Evolutionary conservation across 768 basidiomycete genomes (phyloP).

Genomic region (Kwoniella pini): DNA sequence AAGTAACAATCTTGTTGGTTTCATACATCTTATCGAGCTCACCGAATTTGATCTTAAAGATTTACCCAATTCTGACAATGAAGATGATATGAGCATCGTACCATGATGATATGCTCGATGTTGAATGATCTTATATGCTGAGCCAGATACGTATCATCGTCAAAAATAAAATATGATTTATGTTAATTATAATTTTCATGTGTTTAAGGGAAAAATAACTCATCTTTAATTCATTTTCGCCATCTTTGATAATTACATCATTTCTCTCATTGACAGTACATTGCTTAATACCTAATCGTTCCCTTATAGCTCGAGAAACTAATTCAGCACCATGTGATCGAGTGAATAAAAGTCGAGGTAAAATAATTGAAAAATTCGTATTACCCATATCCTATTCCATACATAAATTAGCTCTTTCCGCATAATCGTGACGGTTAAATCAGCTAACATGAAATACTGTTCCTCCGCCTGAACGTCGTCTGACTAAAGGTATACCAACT

Average conservation of each 20-base stretch:
- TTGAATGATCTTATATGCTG: slow-evolving; percentile 92
- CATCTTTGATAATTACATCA: slow-evolving; percentile 73
- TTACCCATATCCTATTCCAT: slow-evolving; percentile 82
- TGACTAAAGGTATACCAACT: slow-evolving; percentile 70
- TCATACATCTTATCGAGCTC: slow-evolving; percentile 8
- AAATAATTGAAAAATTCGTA: slow-evolving; percentile 92
- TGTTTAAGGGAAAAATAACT: slow-evolving; percentile 55
- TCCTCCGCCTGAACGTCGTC: slow-evolving; percentile 88
- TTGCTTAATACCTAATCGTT: slow-evolving; percentile 66
- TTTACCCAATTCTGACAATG: slow-evolving; percentile 69
- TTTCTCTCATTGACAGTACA: slow-evolving; percentile 85
- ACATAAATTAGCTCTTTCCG: too few relatives aligned
- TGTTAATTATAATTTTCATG: neutral
- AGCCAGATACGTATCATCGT: slow-evolving; percentile 79
- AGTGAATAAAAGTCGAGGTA: slow-evolving; percentile 78
- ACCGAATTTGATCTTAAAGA: slow-evolving; percentile 59
- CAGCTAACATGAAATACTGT: slow-evolving; percentile 87
- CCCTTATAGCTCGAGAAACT: slow-evolving; percentile 72
- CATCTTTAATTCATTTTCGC: slow-evolving; percentile 70
- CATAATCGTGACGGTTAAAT: neutral
- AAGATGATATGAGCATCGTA: slow-evolving; percentile 92
- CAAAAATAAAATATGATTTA: slow-evolving; percentile 9
- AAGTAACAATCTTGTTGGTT: neutral
- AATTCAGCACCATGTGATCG: slow-evolving; percentile 73
- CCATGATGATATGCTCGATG: slow-evolving; percentile 95